phyloP scores from a whole-genome alignment of 2,329 filamentous ascomycete species.

The Xylaria multiplex region DNA sequence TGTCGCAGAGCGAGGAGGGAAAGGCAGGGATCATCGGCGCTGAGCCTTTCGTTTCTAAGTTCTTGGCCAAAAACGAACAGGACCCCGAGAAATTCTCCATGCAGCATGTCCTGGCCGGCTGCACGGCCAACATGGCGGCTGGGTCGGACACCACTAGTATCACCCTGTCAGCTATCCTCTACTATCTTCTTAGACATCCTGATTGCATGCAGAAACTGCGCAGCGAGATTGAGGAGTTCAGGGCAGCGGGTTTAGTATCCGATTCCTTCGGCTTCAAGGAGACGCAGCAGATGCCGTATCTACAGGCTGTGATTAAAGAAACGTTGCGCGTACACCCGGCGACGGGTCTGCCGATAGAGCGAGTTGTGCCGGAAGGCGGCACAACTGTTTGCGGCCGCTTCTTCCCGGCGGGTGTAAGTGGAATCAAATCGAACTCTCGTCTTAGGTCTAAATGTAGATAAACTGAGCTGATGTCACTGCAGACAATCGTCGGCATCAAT shows the following conservation, averaged over 20 bases:
- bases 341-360: slow-evolving; percentile 55
- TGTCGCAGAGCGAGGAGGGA: not conserved
- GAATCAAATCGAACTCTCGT: not conserved
- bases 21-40: not conserved
- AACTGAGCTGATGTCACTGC: not conserved
- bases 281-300: slow-evolving; percentile 53
- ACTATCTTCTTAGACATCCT: slow-evolving; percentile 45
- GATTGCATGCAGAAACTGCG: slow-evolving; percentile 49
- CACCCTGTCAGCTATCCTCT: slow-evolving; percentile 48
- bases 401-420: slow-evolving; percentile 40
- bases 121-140: slow-evolving; percentile 47
- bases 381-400: slow-evolving; percentile 43
- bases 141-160: slow-evolving; percentile 53
- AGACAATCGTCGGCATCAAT: slow-evolving; percentile 55
- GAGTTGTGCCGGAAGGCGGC: slow-evolving; percentile 55
- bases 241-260: slow-evolving; percentile 19
- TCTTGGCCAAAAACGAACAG: slow-evolving; percentile 40
- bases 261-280: slow-evolving; percentile 43
- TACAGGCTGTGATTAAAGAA: slow-evolving; percentile 61
- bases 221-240: slow-evolving; percentile 51
- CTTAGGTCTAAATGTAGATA: not conserved
- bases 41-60: slow-evolving; percentile 47
- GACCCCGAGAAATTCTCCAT: slow-evolving; percentile 49
- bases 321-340: slow-evolving; percentile 58
- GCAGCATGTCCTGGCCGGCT: slow-evolving; percentile 38